These are phyloP conservation scores for Periconia digitata DNA, from an alignment of 2,329 filamentous ascomycete genomes.

Conservation along the genomic window DNA sequence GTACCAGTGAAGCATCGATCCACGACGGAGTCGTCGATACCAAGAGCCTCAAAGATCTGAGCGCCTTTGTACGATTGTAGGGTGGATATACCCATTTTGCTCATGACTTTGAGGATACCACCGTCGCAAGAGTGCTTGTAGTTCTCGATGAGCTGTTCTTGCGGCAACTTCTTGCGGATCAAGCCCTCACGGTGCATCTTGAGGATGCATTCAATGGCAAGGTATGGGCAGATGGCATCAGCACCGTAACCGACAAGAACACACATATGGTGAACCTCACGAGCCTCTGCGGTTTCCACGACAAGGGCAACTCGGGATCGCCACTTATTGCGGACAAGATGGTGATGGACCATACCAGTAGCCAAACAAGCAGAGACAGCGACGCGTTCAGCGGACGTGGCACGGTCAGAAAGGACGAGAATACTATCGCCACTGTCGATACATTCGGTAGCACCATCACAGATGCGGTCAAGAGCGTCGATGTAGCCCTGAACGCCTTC, in stretches of 20 bases:
- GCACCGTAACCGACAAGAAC: slow-evolving; percentile 95
- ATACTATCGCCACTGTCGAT: slow-evolving; percentile 83
- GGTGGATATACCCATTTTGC: slow-evolving; percentile 98
- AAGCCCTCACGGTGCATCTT: slow-evolving; percentile 94
- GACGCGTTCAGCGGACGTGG: slow-evolving; percentile 78
- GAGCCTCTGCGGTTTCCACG: slow-evolving; percentile 90
- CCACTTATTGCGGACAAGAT: slow-evolving; percentile 95
- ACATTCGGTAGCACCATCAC: slow-evolving; percentile 78
- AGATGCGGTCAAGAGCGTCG: slow-evolving; percentile 84
- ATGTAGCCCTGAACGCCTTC: slow-evolving; percentile 83
- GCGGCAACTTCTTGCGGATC: slow-evolving; percentile 83
- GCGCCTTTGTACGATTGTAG: slow-evolving; percentile 96
- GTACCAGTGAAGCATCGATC: slow-evolving; percentile 95
- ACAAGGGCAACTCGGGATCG: slow-evolving; percentile 83
- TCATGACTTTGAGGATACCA: slow-evolving; percentile 98
- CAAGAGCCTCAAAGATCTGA: slow-evolving; percentile 95
- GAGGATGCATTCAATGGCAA: slow-evolving; percentile 93
- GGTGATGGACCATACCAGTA: slow-evolving; percentile 92
- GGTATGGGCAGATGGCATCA: slow-evolving; percentile 91
- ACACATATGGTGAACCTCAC: slow-evolving; percentile 98
- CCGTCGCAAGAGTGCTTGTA: slow-evolving; percentile 97
- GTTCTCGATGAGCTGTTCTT: slow-evolving; percentile 85
- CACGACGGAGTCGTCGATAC: slow-evolving; percentile 87
- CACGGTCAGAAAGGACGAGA: slow-evolving; percentile 86
- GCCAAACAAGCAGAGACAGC: slow-evolving; percentile 84